Percentiles rank a stretch among this genome's conserved stretches.
phyloP scores from a whole-genome alignment of 1,284 basidiomycete genomes.

The Sanghuangporus baumii region DNA sequence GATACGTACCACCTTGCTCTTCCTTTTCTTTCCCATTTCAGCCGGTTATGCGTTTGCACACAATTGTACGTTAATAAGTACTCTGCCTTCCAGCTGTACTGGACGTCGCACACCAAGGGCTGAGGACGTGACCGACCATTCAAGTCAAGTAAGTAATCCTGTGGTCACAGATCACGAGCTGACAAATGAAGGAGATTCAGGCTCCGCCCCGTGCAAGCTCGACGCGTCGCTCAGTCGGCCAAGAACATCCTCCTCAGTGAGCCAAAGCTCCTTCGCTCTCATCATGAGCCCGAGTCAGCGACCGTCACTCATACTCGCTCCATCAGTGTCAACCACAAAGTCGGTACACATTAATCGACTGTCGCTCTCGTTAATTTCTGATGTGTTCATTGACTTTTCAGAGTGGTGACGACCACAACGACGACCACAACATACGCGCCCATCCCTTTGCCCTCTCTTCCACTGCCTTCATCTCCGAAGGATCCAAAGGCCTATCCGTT shows the following conservation, averaged over 20 bases:
- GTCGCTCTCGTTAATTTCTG: not conserved
- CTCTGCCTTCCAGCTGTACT: not conserved
- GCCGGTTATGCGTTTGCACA: not conserved
- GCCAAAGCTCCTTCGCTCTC: constrained; percentile 1
- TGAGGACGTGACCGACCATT: not conserved
- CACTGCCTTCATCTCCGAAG: constrained; percentile 62
- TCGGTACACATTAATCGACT: constrained; percentile 14
- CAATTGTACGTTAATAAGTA: not conserved
- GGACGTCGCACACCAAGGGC: not conserved
- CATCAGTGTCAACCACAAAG: constrained; percentile 19
- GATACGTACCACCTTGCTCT: constrained; percentile 48
- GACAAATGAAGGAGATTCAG: constrained; percentile 1
- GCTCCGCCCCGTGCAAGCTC: not conserved
- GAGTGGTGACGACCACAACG: constrained; percentile 80
- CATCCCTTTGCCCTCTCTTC: constrained; percentile 66
- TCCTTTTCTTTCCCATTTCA: constrained; percentile 79
- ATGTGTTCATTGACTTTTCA: constrained; percentile 27
- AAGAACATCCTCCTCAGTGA: not conserved
- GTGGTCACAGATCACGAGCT: not conserved
- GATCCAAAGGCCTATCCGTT: constrained; percentile 75
- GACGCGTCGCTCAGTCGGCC: not conserved
- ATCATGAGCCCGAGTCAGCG: constrained; percentile 18
- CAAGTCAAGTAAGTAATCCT: not conserved
- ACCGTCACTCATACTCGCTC: constrained; percentile 15
- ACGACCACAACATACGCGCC: constrained; percentile 82